Percentiles rank a stretch among this genome's conserved stretches.
phyloP scores from a whole-genome alignment of 23 red algal species.

The Gracilaria gracilis region DNA sequence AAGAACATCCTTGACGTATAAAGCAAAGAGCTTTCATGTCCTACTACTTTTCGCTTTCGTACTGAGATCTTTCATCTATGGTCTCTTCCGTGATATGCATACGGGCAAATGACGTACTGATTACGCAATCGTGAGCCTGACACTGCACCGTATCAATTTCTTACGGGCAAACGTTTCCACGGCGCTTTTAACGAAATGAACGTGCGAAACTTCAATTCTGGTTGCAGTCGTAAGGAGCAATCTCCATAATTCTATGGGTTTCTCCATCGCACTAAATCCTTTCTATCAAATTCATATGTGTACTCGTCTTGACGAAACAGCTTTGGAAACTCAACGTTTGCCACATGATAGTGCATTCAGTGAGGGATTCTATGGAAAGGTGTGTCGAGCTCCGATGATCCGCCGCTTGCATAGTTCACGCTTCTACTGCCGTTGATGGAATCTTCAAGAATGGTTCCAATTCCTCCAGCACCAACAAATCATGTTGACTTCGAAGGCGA shows the following conservation, averaged over 20 bases:
- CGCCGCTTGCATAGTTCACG: background rate
- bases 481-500: background rate
- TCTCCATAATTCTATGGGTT: background rate
- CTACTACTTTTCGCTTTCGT: too few relatives aligned
- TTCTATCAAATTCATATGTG: background rate
- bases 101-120: background rate
- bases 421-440: background rate
- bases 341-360: background rate
- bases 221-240: background rate
- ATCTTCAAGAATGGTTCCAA: background rate
- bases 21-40: too few relatives aligned
- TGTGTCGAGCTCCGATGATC: background rate
- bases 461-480: background rate
- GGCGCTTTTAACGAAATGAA: conserved; percentile 8
- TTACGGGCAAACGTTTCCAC: background rate
- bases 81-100: background rate
- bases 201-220: background rate
- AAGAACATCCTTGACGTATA: too few relatives aligned
- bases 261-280: background rate
- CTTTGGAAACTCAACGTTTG: background rate
- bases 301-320: background rate
- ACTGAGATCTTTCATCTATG: too few relatives aligned
- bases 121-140: background rate
- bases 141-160: background rate
- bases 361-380: background rate